Base-by-base conservation (phyloP, 306 rosid genomes). In the Castanopsis chinensis region DNA sequence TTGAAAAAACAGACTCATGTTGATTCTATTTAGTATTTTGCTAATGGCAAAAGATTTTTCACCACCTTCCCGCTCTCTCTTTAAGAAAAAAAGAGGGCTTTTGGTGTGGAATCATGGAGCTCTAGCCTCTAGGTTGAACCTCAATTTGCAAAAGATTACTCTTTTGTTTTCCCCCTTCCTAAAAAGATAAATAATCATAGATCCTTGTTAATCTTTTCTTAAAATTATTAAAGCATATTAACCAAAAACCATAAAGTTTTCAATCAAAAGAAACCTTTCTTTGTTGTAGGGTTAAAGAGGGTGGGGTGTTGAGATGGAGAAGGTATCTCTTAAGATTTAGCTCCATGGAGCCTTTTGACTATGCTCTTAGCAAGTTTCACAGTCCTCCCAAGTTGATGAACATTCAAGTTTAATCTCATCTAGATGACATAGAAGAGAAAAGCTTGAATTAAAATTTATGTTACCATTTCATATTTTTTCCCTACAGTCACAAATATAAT, bases 211-310 rank as follows among this genome's bases (percentile, higher is more conserved):
- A 30, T 75, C 71, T 58, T 68, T 72, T 79, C 33, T 30, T 49
- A 49, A 25, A 33, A 61, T 79, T 54, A 79, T 13, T 59, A 74
- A 69, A 69, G 56, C 35, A n/a, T 53, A 59, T 21, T 63, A 49
- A 57, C 25, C 14, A 45, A 30, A 63, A 76, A 58, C 45, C 45
- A 37, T 2, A 37, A 7, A 7, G 49, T 55, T 23, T 71, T 56
- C 35, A 63, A 76, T 76, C 75, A 61, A 85, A 81, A 64, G 25
- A 21, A 30, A 58, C 81, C 23, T 74, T 59, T 61, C 19, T 12
- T 33, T 35, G 72, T 35, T 67, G 72, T 67, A 6, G 18, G 17
- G 13, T 4, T 4, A 45, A 63, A 3, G 37, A 49, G 43, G n/a
- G 14, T 13, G 19, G 11, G 19, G 19, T 14, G 10, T 4, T 17